These are phyloP conservation scores for Rutstroemia sp. DNA, from an alignment of 2,329 filamentous ascomycete species.

Conservation along the genomic window DNA sequence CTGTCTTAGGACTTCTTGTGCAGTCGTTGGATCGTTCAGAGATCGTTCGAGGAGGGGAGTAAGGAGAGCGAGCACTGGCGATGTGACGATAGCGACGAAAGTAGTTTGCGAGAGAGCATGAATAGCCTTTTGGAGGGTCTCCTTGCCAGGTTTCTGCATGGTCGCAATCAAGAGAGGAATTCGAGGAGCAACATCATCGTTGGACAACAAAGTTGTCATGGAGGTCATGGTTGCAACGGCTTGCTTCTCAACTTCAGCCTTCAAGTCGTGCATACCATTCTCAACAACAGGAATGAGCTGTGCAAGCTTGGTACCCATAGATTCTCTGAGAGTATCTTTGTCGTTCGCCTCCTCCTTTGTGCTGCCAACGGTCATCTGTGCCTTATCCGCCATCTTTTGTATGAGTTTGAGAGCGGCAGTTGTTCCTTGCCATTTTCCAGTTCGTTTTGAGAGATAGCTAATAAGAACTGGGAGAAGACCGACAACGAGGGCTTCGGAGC, in stretches of 20 bases:
- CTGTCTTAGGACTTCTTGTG: conserved; percentile 90
- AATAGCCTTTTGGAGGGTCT: conserved; percentile 90
- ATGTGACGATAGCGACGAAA: conserved; percentile 95
- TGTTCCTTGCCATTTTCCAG: conserved; percentile 95
- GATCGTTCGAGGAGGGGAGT: conserved; percentile 92
- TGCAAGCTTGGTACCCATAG: conserved; percentile 84
- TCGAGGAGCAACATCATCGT: conserved; percentile 90
- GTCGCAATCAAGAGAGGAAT: conserved; percentile 89
- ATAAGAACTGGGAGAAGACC: conserved; percentile 72
- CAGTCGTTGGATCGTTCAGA: conserved; percentile 81
- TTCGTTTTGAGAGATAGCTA: conserved; percentile 71
- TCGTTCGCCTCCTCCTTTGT: conserved; percentile 77
- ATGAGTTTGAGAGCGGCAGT: conserved; percentile 79
- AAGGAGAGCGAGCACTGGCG: conserved; percentile 86
- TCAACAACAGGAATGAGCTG: conserved; percentile 87
- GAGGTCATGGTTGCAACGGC: conserved; percentile 88
- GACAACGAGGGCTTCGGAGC: conserved; percentile 73
- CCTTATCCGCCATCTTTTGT: conserved; percentile 91
- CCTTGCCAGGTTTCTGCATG: conserved; percentile 87
- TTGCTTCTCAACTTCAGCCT: conserved; percentile 81
- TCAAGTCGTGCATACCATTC: conserved; percentile 92
- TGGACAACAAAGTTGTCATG: conserved; percentile 81
- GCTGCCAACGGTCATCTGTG: conserved; percentile 70
- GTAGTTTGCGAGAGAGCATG: conserved; percentile 95
- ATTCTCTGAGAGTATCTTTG: conserved; percentile 83